Base-by-base conservation (phyloP, 2,329 filamentous ascomycete species). In the Diaporthe australafricana region DNA sequence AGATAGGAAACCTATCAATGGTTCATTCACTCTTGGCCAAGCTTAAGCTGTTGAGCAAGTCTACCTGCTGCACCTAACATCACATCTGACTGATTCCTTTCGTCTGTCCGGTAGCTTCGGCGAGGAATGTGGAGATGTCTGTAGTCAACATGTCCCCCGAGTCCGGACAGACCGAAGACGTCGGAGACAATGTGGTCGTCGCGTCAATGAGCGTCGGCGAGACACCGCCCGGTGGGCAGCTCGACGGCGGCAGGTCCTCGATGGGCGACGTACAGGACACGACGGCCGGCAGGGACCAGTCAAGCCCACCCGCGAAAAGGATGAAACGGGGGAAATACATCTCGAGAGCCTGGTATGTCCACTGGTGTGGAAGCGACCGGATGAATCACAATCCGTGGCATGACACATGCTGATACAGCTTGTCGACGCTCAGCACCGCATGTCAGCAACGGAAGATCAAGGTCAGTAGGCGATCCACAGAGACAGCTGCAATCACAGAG, bases 381-480 rank as follows among this genome's bases (percentile, higher is more conserved):
- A 16, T 48, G 38, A 11, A 40, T 12, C 14, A 40, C 14, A 5
- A 5, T 9, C 32, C 32, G 5, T 14, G 27, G 7, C 17, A 8
- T 17, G 6, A 14, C 20, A 35, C 11, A 42, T 9, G 55, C 55
- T 62, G 38, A 62, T 62, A 17, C 17, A 16, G 8, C 11, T 30
- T 30, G 11, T n/a, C 16, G 22, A 30, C 27, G 3, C 17, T 45
- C 35, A 72, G 71, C 30, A 66, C 57, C 14, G 65, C 71, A 52
- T 73, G 72, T 17, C 68, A 73, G 38, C 68, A 71, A 30, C 68
- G 72, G 6, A 73, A 73, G 50, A 70, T 73, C 62, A 73, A 71
- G 48, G 72, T 71, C n/a, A 56, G 72, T 35, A 17, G 3, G n/a
- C 17, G 12, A 2, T 17, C 6, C 40, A 32, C 2, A 38, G 30